These are phyloP conservation scores for Cordia subcordata DNA, from an alignment of 257 asterid genomes.

Conservation along the genomic window DNA sequence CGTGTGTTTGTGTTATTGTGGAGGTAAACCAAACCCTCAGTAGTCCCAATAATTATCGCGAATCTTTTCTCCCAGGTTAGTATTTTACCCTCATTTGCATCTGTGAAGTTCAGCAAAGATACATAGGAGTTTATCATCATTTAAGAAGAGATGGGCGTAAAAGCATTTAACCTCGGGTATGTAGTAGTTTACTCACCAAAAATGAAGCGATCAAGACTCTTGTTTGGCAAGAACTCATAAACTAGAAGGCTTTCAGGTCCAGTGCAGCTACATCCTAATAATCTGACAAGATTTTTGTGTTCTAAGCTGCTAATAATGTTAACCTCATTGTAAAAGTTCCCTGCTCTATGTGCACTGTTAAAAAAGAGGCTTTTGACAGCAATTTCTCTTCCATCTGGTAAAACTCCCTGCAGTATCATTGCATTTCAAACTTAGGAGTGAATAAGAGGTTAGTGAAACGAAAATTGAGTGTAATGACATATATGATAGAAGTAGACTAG, in stretches of 20 bases:
- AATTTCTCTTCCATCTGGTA: conserved; percentile 23
- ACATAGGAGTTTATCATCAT: neutral
- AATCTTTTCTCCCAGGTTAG: conserved; percentile 49
- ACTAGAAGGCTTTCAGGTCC: conserved; percentile 32
- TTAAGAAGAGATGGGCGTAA: neutral
- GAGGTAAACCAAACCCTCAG: conserved; percentile 68
- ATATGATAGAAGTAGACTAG: no score
- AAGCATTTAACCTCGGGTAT: no score
- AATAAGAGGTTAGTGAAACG: no score
- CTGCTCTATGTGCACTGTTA: conserved; percentile 14
- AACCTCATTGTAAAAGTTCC: conserved; percentile 26
- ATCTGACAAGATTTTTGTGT: conserved; percentile 20
- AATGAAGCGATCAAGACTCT: conserved; percentile 23
- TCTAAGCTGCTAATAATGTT: conserved; percentile 20
- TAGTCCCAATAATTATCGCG: conserved; percentile 52
- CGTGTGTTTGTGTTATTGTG: conserved; percentile 47
- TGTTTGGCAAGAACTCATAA: conserved; percentile 15
- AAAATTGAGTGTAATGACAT: no score
- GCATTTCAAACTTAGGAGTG: no score
- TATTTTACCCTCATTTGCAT: neutral
- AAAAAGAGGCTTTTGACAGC: conserved; percentile 24
- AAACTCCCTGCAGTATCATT: conserved; percentile 12
- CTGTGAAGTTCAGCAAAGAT: neutral
- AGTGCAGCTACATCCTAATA: conserved; percentile 25
- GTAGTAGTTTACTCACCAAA: conserved; percentile 6